These are phyloP conservation scores for Pleurotus citrinopileatus DNA, from an alignment of 768 basidiomycete genomes.

Conservation along the genomic window DNA sequence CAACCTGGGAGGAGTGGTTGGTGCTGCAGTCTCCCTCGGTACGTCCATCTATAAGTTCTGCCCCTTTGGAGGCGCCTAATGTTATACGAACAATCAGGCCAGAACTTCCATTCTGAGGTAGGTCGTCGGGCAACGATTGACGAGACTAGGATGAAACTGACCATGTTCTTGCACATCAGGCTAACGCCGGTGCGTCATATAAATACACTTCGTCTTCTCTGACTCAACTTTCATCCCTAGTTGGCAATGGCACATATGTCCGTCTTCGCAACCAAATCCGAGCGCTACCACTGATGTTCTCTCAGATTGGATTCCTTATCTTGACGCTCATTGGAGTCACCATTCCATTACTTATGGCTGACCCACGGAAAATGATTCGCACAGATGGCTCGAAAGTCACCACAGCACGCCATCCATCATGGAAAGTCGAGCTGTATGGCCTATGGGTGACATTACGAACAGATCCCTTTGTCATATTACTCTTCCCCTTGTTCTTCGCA, in stretches of 20 bases:
- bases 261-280: conserved; percentile 21
- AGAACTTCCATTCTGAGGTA: conserved; percentile 65
- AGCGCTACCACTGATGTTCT: background rate
- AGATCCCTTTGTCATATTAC: conserved; percentile 68
- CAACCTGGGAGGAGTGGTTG: conserved; percentile 78
- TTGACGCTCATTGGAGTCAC: conserved; percentile 65
- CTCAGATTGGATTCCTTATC: conserved; percentile 77
- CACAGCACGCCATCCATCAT: conserved; percentile 63
- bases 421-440: conserved; percentile 73
- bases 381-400: conserved; percentile 69
- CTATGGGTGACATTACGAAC: conserved; percentile 64
- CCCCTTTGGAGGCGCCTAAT: background rate
- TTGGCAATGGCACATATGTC: conserved; percentile 75
- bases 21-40: conserved; percentile 71
- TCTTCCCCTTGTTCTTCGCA: conserved; percentile 86
- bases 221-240: conserved; percentile 27
- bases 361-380: conserved; percentile 69
- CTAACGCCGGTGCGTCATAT: conserved; percentile 15
- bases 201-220: conserved; percentile 1
- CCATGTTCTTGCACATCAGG: background rate
- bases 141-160: background rate
- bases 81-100: conserved; percentile 42
- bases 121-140: conserved; percentile 29
- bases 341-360: conserved; percentile 67
- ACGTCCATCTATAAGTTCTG: conserved; percentile 51